phyloP scores from a whole-genome alignment of 1,284 basidiomycete genomes.

The Moesziomyces parantarcticus region DNA sequence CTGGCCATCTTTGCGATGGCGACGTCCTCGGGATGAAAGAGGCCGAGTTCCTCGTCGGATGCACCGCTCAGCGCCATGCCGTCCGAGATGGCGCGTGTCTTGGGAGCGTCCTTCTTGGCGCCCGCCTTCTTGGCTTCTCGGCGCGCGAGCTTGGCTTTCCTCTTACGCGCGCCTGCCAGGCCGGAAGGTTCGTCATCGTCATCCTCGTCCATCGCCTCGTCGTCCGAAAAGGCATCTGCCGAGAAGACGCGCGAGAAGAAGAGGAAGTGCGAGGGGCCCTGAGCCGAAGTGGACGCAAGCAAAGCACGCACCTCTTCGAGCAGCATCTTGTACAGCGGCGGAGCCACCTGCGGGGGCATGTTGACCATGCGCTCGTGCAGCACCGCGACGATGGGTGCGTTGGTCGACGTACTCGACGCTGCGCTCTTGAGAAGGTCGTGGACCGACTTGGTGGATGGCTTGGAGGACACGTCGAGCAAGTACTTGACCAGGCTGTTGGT shows the following conservation, averaged over 20 bases:
- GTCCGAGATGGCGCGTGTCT: constrained; percentile 34
- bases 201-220: constrained; percentile 59
- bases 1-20: constrained; percentile 52
- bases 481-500: constrained; percentile 43
- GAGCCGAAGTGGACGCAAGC: constrained; percentile 12
- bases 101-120: constrained; percentile 42
- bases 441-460: constrained; percentile 37
- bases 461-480: constrained; percentile 34
- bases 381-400: constrained; percentile 47
- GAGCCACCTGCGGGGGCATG: constrained; percentile 59
- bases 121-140: constrained; percentile 48
- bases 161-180: constrained; percentile 54
- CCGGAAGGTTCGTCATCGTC: constrained; percentile 57
- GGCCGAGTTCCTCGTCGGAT: constrained; percentile 51
- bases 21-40: constrained; percentile 66
- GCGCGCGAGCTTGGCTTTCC: constrained; percentile 44
- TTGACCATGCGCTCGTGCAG: constrained; percentile 67
- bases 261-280: constrained; percentile 50
- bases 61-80: constrained; percentile 20
- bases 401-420: constrained; percentile 30
- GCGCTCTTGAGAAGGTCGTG: constrained; percentile 45
- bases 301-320: constrained; percentile 50
- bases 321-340: constrained; percentile 64
- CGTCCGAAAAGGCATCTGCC: constrained; percentile 59
- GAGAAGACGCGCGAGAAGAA: constrained; percentile 65